Base-by-base conservation (phyloP, 129 eudicot species). In the Centaurea solstitialis region DNA sequence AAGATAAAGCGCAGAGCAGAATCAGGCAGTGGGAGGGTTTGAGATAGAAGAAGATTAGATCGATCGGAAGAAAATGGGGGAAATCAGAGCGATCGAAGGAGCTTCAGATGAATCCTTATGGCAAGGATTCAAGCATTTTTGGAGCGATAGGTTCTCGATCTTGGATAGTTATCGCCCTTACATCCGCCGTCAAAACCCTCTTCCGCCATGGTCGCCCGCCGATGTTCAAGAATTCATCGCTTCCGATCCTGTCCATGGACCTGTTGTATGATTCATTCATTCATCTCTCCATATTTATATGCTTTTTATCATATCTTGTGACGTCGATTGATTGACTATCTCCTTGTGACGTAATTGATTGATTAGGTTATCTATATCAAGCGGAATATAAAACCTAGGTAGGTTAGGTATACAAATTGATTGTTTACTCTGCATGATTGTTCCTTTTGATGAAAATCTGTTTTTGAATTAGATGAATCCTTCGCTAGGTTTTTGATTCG, bases 191-290 rank as follows among this genome's bases (percentile, higher is more conserved):
- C 87, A 90, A 21, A 76, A 71, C 40, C 94, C 94, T 20, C 86
- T 89, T 68, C 94, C 95, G 7, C 69, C 86, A 5, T 90, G 95
- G 95, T 83, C 92, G 20, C 45, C 75, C 68, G 77, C 94, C 64
- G 98, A 86, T 70, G 93, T 93, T 11, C 81, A 93, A 23, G 84
- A 87, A 23, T 93, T 93, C 79, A 88, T 93, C 50, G 87, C 89
- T 50, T 86, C 88, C 65, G 98, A 93, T 87, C 98, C 94, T 24
- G 80, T 93, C 41, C 80, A 93, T 59, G 91, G 98, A n/a, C 97
- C 92, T 11, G 76, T 79, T 62, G 88, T 85, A 80, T 68, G 78
- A 26, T 66, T 64, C 64, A 40, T 26, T 26, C 30, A 26, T 26
- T 26, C 30, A 0, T 17, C 61, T 18, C 37, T 22, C 53, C 50